These are phyloP conservation scores for Saturnispora saitoi DNA, from an alignment of 805 yeast species.

Conservation along the genomic window DNA sequence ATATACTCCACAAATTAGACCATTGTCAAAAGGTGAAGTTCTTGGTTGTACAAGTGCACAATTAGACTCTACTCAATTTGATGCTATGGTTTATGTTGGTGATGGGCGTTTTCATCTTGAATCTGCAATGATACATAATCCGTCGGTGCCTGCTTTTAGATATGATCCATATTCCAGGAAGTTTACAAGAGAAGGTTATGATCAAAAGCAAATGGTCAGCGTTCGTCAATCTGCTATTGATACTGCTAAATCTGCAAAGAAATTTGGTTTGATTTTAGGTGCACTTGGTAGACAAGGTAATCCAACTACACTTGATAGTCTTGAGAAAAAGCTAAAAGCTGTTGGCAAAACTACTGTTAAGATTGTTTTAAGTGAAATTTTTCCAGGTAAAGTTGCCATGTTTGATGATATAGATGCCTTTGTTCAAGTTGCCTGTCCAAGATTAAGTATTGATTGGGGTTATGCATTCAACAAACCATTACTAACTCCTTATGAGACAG, in stretches of 20 bases:
- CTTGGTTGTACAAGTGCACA: slow-evolving; percentile 92
- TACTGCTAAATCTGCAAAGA: slow-evolving; percentile 50
- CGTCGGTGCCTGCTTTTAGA: slow-evolving; percentile 81
- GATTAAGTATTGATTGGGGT: slow-evolving; percentile 97
- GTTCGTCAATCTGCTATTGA: slow-evolving; percentile 69
- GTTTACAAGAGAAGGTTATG: slow-evolving; percentile 83
- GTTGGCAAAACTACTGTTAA: slow-evolving; percentile 65
- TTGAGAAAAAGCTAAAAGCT: slow-evolving; percentile 45
- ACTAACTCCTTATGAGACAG: slow-evolving; percentile 91
- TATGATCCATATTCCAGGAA: slow-evolving; percentile 93
- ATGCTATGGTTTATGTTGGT: slow-evolving; percentile 86
- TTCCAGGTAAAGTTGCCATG: slow-evolving; percentile 85
- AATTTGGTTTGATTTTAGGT: slow-evolving; percentile 81
- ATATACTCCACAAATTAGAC: slow-evolving; percentile 84
- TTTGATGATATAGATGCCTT: slow-evolving; percentile 92
- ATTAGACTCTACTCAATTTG: slow-evolving; percentile 51
- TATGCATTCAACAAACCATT: slow-evolving; percentile 91
- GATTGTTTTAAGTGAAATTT: slow-evolving; percentile 83
- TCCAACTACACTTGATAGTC: slow-evolving; percentile 58
- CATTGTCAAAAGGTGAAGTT: slow-evolving; percentile 91
- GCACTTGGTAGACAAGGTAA: slow-evolving; percentile 95
- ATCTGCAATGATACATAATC: slow-evolving; percentile 95
- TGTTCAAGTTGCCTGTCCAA: slow-evolving; percentile 95
- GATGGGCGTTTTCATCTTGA: slow-evolving; percentile 96
- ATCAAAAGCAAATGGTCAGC: slow-evolving; percentile 69